Conservation (phyloP, 805 yeast species). For the Zygoascus flipseniorum region DNA sequence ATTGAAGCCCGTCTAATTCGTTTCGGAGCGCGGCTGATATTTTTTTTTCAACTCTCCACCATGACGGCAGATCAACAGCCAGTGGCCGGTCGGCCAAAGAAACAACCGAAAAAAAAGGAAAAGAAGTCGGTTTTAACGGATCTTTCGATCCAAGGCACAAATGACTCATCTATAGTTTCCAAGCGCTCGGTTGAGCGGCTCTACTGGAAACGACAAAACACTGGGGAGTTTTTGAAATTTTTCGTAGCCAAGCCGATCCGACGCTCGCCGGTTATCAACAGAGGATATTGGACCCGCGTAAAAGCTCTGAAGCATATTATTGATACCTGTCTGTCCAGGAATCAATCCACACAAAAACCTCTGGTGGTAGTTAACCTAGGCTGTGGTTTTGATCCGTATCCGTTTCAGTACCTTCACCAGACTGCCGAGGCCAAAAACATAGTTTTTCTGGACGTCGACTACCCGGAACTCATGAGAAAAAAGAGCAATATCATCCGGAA, state of each 20-base stretch:
- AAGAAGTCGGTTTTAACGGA: conserved; percentile 31
- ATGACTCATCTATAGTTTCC: conserved; percentile 75
- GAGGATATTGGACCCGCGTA: conserved; percentile 80
- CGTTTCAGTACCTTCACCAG: conserved; percentile 40
- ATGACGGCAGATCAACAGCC: not conserved
- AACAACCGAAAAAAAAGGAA: conserved; percentile 2
- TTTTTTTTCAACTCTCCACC: not conserved
- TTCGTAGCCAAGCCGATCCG: conserved; percentile 61
- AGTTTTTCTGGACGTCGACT: conserved; percentile 63
- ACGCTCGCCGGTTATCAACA: conserved; percentile 70
- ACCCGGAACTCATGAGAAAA: conserved; percentile 53
- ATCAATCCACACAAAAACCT: conserved; percentile 17
- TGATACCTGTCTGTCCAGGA: conserved; percentile 28
- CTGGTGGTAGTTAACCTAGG: conserved; percentile 57
- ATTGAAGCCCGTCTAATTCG: no score
- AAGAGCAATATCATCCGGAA: conserved; percentile 46
- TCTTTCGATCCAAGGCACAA: conserved; percentile 72
- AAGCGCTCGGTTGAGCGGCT: conserved; percentile 70
- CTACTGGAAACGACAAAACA: conserved; percentile 24
- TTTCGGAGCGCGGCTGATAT: no score
- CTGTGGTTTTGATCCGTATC: conserved; percentile 66
- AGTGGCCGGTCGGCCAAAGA: not conserved
- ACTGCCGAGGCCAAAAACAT: conserved; percentile 27
- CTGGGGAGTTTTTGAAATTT: conserved; percentile 44
- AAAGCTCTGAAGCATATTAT: conserved; percentile 53